Conservation (phyloP, 192 early-diverging fungal species). For the Podila epicladia region DNA sequence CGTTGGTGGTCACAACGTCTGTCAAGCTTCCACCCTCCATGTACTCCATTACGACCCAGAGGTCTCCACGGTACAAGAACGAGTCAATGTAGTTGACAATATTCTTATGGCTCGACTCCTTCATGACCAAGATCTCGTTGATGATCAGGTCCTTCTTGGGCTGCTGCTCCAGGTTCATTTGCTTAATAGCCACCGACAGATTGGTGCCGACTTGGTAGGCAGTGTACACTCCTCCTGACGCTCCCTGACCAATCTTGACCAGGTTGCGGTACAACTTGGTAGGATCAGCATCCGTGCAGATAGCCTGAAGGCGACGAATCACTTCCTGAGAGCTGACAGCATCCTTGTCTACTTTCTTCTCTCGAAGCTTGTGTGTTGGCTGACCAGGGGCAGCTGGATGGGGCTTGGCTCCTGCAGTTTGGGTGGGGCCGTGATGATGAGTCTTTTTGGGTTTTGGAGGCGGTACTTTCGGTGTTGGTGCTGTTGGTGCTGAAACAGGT, state of each 20-base stretch:
- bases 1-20: conserved; percentile 82
- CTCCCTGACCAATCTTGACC: conserved; percentile 93
- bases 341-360: conserved; percentile 64
- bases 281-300: conserved; percentile 91
- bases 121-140: conserved; percentile 92
- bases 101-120: conserved; percentile 80
- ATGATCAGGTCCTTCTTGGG: conserved; percentile 97
- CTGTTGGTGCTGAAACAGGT: conserved; percentile 7
- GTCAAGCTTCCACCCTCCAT: conserved; percentile 91
- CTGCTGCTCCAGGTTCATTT: conserved; percentile 96
- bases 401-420: conserved; percentile 36
- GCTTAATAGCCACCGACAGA: conserved; percentile 90
- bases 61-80: conserved; percentile 78
- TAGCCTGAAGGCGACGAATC: conserved; percentile 80
- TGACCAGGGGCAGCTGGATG: conserved; percentile 14
- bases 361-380: conserved; percentile 60
- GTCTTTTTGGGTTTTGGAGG: conserved; percentile 40
- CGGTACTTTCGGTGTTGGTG: conserved; percentile 22
- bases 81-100: conserved; percentile 89
- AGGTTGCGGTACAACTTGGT: conserved; percentile 84
- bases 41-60: conserved; percentile 94
- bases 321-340: conserved; percentile 71
- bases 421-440: conserved; percentile 33
- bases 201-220: conserved; percentile 75
- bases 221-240: conserved; percentile 94